Evolutionary conservation across 306 rosid species (phyloP), one percentile per base, ranked within the genome.

Genomic region (Neltuma alba): DNA sequence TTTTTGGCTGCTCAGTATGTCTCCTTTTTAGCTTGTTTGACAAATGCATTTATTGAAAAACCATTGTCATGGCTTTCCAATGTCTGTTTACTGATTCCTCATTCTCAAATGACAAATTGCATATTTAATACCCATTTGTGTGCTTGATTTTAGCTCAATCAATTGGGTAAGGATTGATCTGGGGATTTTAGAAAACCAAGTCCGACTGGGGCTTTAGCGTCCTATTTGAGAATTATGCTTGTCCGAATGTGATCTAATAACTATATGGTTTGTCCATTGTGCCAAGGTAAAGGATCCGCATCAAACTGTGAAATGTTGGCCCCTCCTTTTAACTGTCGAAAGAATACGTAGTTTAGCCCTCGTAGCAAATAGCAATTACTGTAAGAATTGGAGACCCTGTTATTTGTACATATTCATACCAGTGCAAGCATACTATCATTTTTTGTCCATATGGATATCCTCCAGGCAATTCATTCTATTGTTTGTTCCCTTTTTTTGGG

Each of bases 341-440:
- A 47, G 47, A 74, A 52, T 44, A 70, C 45, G 75, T 74, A 80
- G 73, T 50, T 54, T 74, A 71, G 66, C 67, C 21, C 23, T 25
- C 75, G 65, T 66, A 76, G 77, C 67, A 30, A 47, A 57, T 52
- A 66, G 70, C 67, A 23, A 40, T 66, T 37, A 80, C 21, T 67
- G 61, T 76, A 72, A 62, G 64, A 47, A 50, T 72, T 70, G 15
- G 76, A 76, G 30, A 33, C 54, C 30, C 7, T 48, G 28, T 33
- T 36, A 76, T 67, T 76, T 84, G 90, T 84, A 85, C 80, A 79
- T 76, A 82, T 73, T 28, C 38, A 41, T 40, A 54, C 73, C 61
- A 76, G 20, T 23, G 68, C 83, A 74, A 71, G 74, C 38, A 10
- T 38, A 40, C 23, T 72, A 66, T 50, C 45, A 79, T 78, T 78